Percentiles rank a stretch among this genome's conserved stretches.
These are phyloP conservation scores for Pythium aphanidermatum DNA, from an alignment of 352 stramenopile species.

Conservation along the genomic window DNA sequence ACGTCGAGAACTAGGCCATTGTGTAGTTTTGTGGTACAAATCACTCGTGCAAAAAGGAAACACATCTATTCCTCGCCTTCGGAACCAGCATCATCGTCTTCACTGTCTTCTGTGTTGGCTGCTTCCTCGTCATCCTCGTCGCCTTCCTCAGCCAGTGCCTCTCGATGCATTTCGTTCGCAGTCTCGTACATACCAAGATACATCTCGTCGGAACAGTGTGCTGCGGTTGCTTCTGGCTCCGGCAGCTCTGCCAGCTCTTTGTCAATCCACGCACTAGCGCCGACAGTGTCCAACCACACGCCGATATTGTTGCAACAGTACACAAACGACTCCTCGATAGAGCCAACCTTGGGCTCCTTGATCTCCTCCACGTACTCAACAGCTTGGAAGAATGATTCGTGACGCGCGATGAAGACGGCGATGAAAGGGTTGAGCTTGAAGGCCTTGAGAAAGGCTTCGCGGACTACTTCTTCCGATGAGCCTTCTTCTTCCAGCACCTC, in stretches of 20 bases:
- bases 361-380: slow-evolving; percentile 85
- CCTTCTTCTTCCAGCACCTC: slow-evolving; percentile 80
- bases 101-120: slow-evolving; percentile 32
- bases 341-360: slow-evolving; percentile 51
- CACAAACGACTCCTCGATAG: slow-evolving; percentile 79
- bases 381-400: slow-evolving; percentile 76
- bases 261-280: slow-evolving; percentile 71
- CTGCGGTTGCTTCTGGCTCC: slow-evolving; percentile 37
- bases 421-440: slow-evolving; percentile 80
- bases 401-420: slow-evolving; percentile 67
- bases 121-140: slow-evolving; percentile 33
- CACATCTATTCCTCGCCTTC: no score
- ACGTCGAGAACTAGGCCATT: slow-evolving; percentile 70
- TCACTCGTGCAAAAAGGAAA: no score
- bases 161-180: slow-evolving; percentile 82
- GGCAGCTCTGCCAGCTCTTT: slow-evolving; percentile 66
- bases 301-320: slow-evolving; percentile 78
- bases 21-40: no score
- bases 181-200: slow-evolving; percentile 86
- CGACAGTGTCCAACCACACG: slow-evolving; percentile 82
- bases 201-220: slow-evolving; percentile 69
- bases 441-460: slow-evolving; percentile 56
- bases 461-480: slow-evolving; percentile 73
- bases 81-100: slow-evolving; percentile 35
- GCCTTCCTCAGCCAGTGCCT: slow-evolving; percentile 33